Base-by-base conservation (phyloP, 345 rosid genomes). In the Euphorbia peplus region DNA sequence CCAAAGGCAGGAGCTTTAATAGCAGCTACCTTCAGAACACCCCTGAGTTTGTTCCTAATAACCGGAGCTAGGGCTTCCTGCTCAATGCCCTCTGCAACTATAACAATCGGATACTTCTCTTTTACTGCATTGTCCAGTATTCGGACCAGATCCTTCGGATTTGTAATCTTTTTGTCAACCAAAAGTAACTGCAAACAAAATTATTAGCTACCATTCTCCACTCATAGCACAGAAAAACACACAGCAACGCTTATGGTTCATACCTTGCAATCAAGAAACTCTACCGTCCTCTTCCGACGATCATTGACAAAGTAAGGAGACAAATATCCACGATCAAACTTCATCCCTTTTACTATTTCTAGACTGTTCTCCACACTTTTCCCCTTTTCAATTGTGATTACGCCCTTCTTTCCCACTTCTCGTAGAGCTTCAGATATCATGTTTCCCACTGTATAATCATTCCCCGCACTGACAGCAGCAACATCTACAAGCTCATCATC, bases 1-100 rank as follows among this genome's bases (percentile, higher is more conserved):
- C 95, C 95, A 75, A 89, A 90, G 21, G 97, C 81, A 56, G 98
- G 97, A 79, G 96, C 92, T 82, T 89, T 88, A 50, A 91, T 82
- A 55, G 96, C 98, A 66, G 87, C 98, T 26, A 77, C 96, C 81
- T 85, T 89, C 70, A 91, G 57, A 68, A 77, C 80, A 71, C 98
- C 95, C 81, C 74, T 86, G 58, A 88, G 92, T 73, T 91, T 93
- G 84, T 91, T 93, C 83, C 87, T 86, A 57, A 91, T 85, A 39
- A 93, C 73, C 13, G 86, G 88, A 85, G 96, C 90, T 63, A 91
- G 83, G 68, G 98, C 98, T 63, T 84, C 92, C 70, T 79, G 75
- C 70, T 85, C 98, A 14, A 91, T 81, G 16, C 78, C 86, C 80
- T 93, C 97, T 0, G 98, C 91, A 68, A 91, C 81, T 68, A 93